phyloP scores from a whole-genome alignment of 2,329 filamentous ascomycete species.

The Stylonectria norvegica region DNA sequence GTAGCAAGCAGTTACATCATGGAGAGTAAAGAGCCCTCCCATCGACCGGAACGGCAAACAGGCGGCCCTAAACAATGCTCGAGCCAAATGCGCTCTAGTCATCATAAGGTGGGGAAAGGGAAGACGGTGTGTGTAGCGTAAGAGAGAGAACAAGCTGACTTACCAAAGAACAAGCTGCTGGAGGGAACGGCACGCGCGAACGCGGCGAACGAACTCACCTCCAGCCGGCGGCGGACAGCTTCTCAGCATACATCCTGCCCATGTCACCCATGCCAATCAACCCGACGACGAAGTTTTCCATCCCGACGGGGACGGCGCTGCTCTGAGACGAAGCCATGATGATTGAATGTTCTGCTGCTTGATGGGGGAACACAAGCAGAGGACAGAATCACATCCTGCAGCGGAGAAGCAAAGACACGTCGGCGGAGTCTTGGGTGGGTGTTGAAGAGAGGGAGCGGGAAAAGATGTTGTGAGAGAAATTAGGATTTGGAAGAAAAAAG shows the following conservation, averaged over 20 bases:
- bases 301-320: slow-evolving; percentile 38
- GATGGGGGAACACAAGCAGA: slow-evolving; percentile 23
- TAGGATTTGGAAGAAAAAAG: slow-evolving; percentile 13
- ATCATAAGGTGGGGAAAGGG: slow-evolving; percentile 62
- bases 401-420: slow-evolving; percentile 13
- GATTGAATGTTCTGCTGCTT: slow-evolving; percentile 16
- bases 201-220: slow-evolving; percentile 65
- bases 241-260: slow-evolving; percentile 96
- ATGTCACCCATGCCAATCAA: slow-evolving; percentile 99
- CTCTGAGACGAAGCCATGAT: slow-evolving; percentile 29
- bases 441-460: slow-evolving; percentile 10
- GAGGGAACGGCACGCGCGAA: slow-evolving; percentile 12
- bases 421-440: slow-evolving; percentile 10
- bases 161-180: slow-evolving; percentile 16
- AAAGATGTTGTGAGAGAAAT: slow-evolving; percentile 16
- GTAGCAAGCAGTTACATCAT: slow-evolving; percentile 99
- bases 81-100: slow-evolving; percentile 99
- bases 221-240: slow-evolving; percentile 89
- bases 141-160: slow-evolving; percentile 18
- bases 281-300: slow-evolving; percentile 75
- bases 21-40: slow-evolving; percentile 64
- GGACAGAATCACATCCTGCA: slow-evolving; percentile 28
- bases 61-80: slow-evolving; percentile 74
- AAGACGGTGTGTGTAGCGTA: slow-evolving; percentile 1
- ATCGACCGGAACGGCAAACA: slow-evolving; percentile 73